These are phyloP conservation scores for Plenodomus lindquistii DNA, from an alignment of 2,329 filamentous ascomycete species.

Conservation along the genomic window DNA sequence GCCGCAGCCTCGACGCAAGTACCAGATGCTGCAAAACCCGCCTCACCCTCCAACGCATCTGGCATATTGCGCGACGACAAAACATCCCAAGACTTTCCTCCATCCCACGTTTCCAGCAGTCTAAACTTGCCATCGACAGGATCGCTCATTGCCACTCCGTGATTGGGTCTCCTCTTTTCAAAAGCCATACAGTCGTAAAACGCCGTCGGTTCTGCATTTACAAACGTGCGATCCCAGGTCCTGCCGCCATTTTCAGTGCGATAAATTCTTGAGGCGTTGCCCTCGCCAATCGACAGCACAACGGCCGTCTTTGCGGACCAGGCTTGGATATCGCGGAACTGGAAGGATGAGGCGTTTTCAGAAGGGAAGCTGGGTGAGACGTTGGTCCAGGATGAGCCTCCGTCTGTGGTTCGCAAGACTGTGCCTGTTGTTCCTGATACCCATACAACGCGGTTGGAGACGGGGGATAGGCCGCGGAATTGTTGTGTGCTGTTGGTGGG, in stretches of 20 bases:
- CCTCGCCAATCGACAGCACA: conserved; percentile 31
- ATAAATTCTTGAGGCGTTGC: conserved; percentile 29
- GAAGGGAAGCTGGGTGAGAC: conserved; percentile 23
- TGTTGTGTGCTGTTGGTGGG: conserved; percentile 31
- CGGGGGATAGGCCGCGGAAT: conserved; percentile 30
- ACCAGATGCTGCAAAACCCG: conserved; percentile 31
- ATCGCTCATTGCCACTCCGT: conserved; percentile 34
- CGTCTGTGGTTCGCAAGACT: conserved; percentile 28
- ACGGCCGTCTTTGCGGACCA: conserved; percentile 24
- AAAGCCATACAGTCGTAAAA: conserved; percentile 39
- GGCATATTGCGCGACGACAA: conserved; percentile 18
- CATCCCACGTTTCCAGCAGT: conserved; percentile 32
- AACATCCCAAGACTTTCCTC: conserved; percentile 25
- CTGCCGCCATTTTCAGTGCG: conserved; percentile 24
- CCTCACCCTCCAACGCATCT: conserved; percentile 24
- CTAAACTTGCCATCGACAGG: conserved; percentile 34
- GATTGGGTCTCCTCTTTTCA: conserved; percentile 14
- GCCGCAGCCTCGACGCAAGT: conserved; percentile 33
- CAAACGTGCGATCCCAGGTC: conserved; percentile 26
- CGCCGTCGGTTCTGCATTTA: conserved; percentile 27
- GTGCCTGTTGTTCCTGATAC: conserved; percentile 33
- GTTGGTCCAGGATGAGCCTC: conserved; percentile 28
- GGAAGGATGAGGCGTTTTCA: conserved; percentile 25
- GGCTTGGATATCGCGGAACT: conserved; percentile 36
- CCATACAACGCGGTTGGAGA: conserved; percentile 24